phyloP scores from a whole-genome alignment of 768 basidiomycete genomes.

The Cystobasidium onofrii region DNA sequence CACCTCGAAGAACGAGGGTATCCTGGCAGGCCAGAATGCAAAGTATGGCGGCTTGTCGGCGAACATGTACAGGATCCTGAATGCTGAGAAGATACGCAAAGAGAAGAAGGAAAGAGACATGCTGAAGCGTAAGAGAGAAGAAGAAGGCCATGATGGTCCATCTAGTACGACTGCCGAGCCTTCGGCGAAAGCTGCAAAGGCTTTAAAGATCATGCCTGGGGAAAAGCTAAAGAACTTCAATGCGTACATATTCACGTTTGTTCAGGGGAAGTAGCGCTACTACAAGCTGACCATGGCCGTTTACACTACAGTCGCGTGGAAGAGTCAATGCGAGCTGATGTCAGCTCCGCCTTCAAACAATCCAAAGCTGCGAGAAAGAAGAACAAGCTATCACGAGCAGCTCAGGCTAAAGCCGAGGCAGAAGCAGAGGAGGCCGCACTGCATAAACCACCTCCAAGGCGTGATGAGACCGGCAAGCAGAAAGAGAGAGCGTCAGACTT shows the following conservation, averaged over 20 bases:
- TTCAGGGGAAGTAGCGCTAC: not conserved
- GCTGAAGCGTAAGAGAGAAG: constrained; percentile 4
- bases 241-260: not conserved
- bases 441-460: constrained; percentile 7
- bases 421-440: constrained; percentile 1
- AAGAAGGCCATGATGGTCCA: not conserved
- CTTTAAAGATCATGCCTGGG: constrained; percentile 18
- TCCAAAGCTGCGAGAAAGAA: constrained; percentile 8
- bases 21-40: not conserved
- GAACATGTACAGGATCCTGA: constrained; percentile 26
- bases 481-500: constrained; percentile 18
- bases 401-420: constrained; percentile 3
- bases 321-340: not conserved
- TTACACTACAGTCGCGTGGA: constrained; percentile 23
- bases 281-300: not conserved
- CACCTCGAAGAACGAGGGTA: not conserved
- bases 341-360: constrained; percentile 6
- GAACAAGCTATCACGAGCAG: constrained; percentile 19
- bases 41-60: not conserved
- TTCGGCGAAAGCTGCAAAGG: not conserved
- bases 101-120: constrained; percentile 1
- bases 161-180: not conserved
- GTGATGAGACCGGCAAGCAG: not conserved
- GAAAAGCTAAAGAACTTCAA: constrained; percentile 30
- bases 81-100: constrained; percentile 27